Conservation (phyloP, 2,329 filamentous ascomycete species). For the Colletotrichum sidae region DNA sequence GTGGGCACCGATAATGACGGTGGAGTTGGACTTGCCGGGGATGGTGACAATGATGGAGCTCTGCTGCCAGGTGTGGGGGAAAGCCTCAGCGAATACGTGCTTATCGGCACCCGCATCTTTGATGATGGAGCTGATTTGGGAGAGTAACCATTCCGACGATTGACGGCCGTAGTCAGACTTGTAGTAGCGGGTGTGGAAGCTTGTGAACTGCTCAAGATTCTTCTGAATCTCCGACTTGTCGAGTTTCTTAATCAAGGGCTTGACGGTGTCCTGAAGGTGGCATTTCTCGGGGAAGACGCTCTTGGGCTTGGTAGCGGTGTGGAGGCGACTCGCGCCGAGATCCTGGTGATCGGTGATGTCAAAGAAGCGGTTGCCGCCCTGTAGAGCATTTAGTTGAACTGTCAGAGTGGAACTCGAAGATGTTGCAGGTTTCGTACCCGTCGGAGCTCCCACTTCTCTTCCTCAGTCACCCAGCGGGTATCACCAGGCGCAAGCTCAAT, state of each 20-base stretch:
- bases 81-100: slow-evolving; percentile 76
- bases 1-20: slow-evolving; percentile 89
- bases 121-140: slow-evolving; percentile 79
- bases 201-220: slow-evolving; percentile 82
- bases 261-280: slow-evolving; percentile 73
- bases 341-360: slow-evolving; percentile 85
- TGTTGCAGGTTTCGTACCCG: slow-evolving; percentile 65
- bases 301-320: slow-evolving; percentile 45
- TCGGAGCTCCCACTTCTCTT: slow-evolving; percentile 93
- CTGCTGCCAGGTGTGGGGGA: slow-evolving; percentile 88
- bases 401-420: background rate
- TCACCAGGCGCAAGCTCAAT: slow-evolving; percentile 88
- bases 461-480: slow-evolving; percentile 89
- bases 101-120: slow-evolving; percentile 76
- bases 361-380: slow-evolving; percentile 92
- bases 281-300: slow-evolving; percentile 77
- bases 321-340: slow-evolving; percentile 63
- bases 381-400: slow-evolving; percentile 12
- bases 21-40: slow-evolving; percentile 85
- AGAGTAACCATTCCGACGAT: slow-evolving; percentile 88
- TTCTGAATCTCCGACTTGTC: slow-evolving; percentile 80
- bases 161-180: slow-evolving; percentile 82
- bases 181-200: slow-evolving; percentile 86
- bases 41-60: slow-evolving; percentile 92
- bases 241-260: slow-evolving; percentile 74